phyloP scores from a whole-genome alignment of 805 yeast species.

The Barnettozyma wickerhamii region DNA sequence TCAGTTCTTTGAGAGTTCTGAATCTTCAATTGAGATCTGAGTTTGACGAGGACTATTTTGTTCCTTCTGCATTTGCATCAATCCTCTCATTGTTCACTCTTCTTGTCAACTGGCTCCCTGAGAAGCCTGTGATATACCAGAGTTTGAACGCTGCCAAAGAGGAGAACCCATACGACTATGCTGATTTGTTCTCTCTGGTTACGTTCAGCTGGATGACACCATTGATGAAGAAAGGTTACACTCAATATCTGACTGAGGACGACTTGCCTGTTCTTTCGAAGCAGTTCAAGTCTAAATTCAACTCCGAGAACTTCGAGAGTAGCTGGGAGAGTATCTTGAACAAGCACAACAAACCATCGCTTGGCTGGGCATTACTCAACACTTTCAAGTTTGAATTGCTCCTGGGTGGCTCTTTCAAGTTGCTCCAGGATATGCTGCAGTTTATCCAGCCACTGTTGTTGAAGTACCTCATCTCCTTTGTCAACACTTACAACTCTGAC shows the following conservation, averaged over 20 bases:
- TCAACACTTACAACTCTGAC: slow-evolving; percentile 40
- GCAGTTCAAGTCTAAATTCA: slow-evolving; percentile 52
- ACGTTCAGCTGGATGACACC: slow-evolving; percentile 93
- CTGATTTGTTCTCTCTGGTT: slow-evolving; percentile 68
- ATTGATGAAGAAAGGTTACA: slow-evolving; percentile 75
- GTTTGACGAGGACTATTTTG: slow-evolving; percentile 23
- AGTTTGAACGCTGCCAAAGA: slow-evolving; percentile 17
- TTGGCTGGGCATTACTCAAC: slow-evolving; percentile 53
- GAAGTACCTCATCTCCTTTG: slow-evolving; percentile 57
- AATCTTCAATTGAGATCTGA: slow-evolving; percentile 33
- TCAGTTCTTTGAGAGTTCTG: slow-evolving; percentile 41
- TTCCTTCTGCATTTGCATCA: slow-evolving; percentile 30
- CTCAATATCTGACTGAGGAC: slow-evolving; percentile 44
- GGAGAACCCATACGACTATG: slow-evolving; percentile 35
- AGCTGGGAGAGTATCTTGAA: slow-evolving; percentile 62
- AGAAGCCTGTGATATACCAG: slow-evolving; percentile 36
- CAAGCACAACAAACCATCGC: slow-evolving; percentile 42
- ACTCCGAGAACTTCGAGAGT: slow-evolving; percentile 46
- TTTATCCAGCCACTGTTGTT: slow-evolving; percentile 84
- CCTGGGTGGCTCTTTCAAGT: slow-evolving; percentile 71
- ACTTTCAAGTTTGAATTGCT: slow-evolving; percentile 72
- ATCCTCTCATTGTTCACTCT: slow-evolving; percentile 30
- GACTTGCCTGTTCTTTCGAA: slow-evolving; percentile 83
- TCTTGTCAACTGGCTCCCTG: slow-evolving; percentile 35
- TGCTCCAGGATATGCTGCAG: slow-evolving; percentile 71